Evolutionary conservation across 257 asterid species (phyloP).

Genomic region (Solanum megistacrolobum): DNA sequence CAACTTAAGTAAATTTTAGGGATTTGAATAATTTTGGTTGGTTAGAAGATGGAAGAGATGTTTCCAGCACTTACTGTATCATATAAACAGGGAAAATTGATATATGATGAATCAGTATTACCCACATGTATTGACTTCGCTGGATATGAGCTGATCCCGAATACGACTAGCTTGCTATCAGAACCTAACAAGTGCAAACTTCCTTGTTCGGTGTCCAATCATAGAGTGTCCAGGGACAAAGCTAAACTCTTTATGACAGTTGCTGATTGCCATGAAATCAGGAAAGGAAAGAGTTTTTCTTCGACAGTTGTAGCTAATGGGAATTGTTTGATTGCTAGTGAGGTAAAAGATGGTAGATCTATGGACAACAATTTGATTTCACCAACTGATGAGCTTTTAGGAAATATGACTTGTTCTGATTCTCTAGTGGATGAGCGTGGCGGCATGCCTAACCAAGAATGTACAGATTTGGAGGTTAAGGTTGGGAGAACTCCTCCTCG

Average conservation of each 20-base stretch:
- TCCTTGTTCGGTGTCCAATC: slow-evolving; percentile 23
- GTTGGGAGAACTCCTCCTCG: slow-evolving; percentile 5
- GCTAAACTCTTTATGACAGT: slow-evolving; percentile 13
- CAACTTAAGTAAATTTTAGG: neutral
- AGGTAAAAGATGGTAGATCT: slow-evolving; percentile 3
- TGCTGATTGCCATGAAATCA: slow-evolving; percentile 11
- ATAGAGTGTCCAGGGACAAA: slow-evolving; percentile 28
- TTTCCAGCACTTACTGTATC: slow-evolving; percentile 29
- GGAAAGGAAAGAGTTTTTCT: slow-evolving; percentile 14
- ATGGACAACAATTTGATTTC: slow-evolving; percentile 9
- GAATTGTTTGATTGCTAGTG: slow-evolving; percentile 14
- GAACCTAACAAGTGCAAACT: slow-evolving; percentile 36
- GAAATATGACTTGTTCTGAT: slow-evolving; percentile 10
- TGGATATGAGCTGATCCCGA: slow-evolving; percentile 38
- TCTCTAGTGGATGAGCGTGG: slow-evolving; percentile 4
- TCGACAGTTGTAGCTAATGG: slow-evolving; percentile 9
- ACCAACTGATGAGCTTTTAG: neutral
- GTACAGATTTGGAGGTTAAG: slow-evolving; percentile 6
- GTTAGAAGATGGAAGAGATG: slow-evolving; percentile 25
- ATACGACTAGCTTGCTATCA: slow-evolving; percentile 16
- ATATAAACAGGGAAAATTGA: slow-evolving; percentile 34
- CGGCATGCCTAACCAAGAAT: slow-evolving; percentile 17
- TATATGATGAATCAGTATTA: slow-evolving; percentile 35
- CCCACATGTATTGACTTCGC: slow-evolving; percentile 31
- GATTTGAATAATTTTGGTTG: neutral